Conservation (phyloP, 2,329 filamentous ascomycete species). For the Alternaria hordeiaustralica region DNA sequence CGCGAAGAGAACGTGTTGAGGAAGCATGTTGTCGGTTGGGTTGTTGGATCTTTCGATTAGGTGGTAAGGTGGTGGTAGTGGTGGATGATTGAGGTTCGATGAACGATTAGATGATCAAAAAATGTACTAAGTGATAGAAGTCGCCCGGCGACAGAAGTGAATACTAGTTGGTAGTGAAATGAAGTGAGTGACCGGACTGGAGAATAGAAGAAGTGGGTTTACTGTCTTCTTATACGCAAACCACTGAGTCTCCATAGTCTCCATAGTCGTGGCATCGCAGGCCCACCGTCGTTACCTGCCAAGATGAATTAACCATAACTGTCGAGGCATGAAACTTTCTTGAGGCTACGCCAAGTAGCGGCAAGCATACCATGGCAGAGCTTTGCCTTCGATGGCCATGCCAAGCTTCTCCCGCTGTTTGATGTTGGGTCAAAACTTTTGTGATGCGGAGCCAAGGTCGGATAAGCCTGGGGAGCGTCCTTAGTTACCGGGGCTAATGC, state of each 20-base stretch:
- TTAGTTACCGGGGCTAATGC: constrained; percentile 17
- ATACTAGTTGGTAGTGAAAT: constrained; percentile 38
- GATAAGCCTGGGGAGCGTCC: constrained; percentile 25
- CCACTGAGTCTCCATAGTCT: constrained; percentile 11
- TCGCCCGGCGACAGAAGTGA: constrained; percentile 44
- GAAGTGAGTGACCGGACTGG: constrained; percentile 49
- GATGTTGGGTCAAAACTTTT: constrained; percentile 44
- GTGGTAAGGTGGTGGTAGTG: constrained; percentile 4
- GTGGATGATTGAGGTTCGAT: background rate
- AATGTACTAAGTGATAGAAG: constrained; percentile 29
- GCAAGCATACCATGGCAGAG: constrained; percentile 36
- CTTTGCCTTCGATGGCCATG: constrained; percentile 16
- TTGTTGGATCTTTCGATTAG: constrained; percentile 24
- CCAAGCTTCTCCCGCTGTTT: constrained; percentile 41
- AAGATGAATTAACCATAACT: constrained; percentile 42
- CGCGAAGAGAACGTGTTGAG: constrained; percentile 46
- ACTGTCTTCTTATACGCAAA: constrained; percentile 36
- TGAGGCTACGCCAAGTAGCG: constrained; percentile 46
- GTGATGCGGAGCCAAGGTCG: constrained; percentile 42
- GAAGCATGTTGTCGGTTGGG: constrained; percentile 44
- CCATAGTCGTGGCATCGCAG: constrained; percentile 10
- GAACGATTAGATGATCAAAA: constrained; percentile 17
- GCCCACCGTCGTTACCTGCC: constrained; percentile 28
- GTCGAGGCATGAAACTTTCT: constrained; percentile 47
- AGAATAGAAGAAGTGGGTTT: constrained; percentile 38